phyloP scores from a whole-genome alignment of 495 filamentous ascomycete genomes.

The Xanthoparmelia taractica region DNA sequence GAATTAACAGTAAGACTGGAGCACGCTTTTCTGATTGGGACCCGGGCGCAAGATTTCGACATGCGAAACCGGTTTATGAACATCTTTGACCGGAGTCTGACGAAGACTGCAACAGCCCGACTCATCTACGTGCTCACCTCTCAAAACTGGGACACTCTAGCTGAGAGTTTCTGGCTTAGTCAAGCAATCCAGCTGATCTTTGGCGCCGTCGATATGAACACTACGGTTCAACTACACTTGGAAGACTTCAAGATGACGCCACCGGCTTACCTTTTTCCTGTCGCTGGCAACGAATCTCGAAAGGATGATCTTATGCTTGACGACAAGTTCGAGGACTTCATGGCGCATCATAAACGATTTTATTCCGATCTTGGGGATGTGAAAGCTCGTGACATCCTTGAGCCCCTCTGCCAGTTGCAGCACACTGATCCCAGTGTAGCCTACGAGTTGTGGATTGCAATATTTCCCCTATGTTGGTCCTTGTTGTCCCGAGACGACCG shows the following conservation, averaged over 20 bases:
- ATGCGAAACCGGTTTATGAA: conserved; percentile 94
- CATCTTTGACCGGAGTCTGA: conserved; percentile 88
- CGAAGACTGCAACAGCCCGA: conserved; percentile 74
- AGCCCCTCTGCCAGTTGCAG: conserved; percentile 89
- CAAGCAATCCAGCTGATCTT: conserved; percentile 89
- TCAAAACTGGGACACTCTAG: conserved; percentile 96
- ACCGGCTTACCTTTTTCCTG: conserved; percentile 56
- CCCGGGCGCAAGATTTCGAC: conserved; percentile 85
- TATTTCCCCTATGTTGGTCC: conserved; percentile 93
- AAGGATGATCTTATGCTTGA: conserved; percentile 69
- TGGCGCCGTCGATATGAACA: conserved; percentile 80
- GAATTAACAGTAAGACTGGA: conserved; percentile 95
- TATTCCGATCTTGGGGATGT: conserved; percentile 73
- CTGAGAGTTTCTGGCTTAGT: conserved; percentile 91
- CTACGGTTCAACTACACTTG: conserved; percentile 60
- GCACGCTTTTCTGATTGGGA: conserved; percentile 94
- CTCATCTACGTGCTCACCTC: conserved; percentile 78
- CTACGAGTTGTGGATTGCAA: conserved; percentile 77
- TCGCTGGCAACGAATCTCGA: conserved; percentile 59
- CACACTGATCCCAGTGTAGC: conserved; percentile 75
- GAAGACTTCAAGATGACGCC: conserved; percentile 77
- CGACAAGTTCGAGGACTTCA: conserved; percentile 70
- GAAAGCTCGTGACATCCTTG: conserved; percentile 75
- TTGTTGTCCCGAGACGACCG: conserved; percentile 79
- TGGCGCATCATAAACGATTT: conserved; percentile 73